Conservation (phyloP, 2,329 filamentous ascomycete genomes). For the Xylaria hypoxylon region DNA sequence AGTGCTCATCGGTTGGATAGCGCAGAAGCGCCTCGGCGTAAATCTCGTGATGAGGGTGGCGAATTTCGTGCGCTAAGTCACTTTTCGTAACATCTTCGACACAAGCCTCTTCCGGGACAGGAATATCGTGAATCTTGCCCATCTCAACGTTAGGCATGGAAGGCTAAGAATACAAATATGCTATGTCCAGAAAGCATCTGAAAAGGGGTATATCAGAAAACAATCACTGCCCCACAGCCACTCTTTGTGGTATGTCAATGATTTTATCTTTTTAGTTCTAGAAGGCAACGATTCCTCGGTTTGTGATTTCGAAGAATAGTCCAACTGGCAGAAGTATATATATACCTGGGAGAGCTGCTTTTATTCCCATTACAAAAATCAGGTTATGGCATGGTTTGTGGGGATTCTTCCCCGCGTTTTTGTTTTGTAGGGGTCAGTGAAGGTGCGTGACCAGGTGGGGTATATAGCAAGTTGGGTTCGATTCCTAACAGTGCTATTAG, state of each 20-base stretch:
- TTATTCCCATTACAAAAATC: background rate
- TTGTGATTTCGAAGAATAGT: background rate
- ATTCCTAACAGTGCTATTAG: no score
- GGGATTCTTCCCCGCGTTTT: no score
- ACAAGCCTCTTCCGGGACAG: background rate
- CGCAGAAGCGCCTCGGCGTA: constrained; percentile 20
- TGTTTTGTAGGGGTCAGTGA: no score
- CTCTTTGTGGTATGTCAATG: background rate
- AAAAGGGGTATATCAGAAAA: background rate
- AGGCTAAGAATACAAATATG: background rate
- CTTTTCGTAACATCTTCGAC: constrained; percentile 13
- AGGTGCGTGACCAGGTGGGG: no score
- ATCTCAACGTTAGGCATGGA: background rate
- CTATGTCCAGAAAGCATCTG: background rate
- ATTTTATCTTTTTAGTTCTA: background rate
- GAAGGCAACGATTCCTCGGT: background rate
- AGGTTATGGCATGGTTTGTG: no score
- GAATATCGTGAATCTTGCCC: background rate
- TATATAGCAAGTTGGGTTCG: no score
- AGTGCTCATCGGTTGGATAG: constrained; percentile 21
- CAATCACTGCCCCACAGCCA: background rate
- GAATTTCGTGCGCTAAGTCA: background rate
- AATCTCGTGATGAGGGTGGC: constrained; percentile 14
- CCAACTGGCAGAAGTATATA: constrained; percentile 1
- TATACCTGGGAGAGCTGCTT: background rate